These are phyloP conservation scores for Diplodia scrobiculata DNA, from an alignment of 2,329 filamentous ascomycete species.

Conservation along the genomic window DNA sequence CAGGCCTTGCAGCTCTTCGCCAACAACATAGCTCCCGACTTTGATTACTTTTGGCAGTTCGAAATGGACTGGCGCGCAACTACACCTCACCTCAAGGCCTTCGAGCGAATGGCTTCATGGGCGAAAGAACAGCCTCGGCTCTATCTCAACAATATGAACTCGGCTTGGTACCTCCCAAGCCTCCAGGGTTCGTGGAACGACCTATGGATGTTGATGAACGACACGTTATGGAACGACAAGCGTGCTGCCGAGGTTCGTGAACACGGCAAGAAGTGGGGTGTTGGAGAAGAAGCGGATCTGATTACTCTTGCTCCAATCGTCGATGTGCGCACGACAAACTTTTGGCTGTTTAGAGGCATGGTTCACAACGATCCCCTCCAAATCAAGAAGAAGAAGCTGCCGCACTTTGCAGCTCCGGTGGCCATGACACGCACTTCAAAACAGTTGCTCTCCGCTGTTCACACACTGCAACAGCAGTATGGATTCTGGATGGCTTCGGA, in stretches of 20 bases:
- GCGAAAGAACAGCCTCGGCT: constrained; percentile 59
- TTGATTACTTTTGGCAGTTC: constrained; percentile 81
- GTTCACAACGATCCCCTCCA: constrained; percentile 63
- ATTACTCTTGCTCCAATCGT: constrained; percentile 92
- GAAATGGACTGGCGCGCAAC: constrained; percentile 79
- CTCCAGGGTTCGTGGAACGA: constrained; percentile 55
- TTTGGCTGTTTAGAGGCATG: constrained; percentile 55
- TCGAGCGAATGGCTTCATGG: constrained; percentile 63
- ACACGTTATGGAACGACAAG: constrained; percentile 46
- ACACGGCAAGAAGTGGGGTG: constrained; percentile 83
- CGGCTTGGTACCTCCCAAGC: constrained; percentile 58
- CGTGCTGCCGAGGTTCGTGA: constrained; percentile 66
- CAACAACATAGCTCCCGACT: constrained; percentile 70
- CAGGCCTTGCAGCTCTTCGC: constrained; percentile 75
- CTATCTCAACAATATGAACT: constrained; percentile 61
- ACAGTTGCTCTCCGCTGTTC: constrained; percentile 82
- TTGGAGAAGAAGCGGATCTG: constrained; percentile 85
- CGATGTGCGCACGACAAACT: constrained; percentile 83
- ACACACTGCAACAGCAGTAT: constrained; percentile 75
- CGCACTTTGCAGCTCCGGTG: constrained; percentile 57
- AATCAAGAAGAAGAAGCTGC: constrained; percentile 70
- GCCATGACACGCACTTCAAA: constrained; percentile 82
- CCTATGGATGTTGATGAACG: constrained; percentile 45
- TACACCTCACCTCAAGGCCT: constrained; percentile 78
- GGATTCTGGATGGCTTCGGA: constrained; percentile 92